A percentile compares a stretch with the other conserved stretches of the same genome.
phyloP scores from a whole-genome alignment of 2,329 filamentous ascomycete species.

The Trichoderma polysporum region DNA sequence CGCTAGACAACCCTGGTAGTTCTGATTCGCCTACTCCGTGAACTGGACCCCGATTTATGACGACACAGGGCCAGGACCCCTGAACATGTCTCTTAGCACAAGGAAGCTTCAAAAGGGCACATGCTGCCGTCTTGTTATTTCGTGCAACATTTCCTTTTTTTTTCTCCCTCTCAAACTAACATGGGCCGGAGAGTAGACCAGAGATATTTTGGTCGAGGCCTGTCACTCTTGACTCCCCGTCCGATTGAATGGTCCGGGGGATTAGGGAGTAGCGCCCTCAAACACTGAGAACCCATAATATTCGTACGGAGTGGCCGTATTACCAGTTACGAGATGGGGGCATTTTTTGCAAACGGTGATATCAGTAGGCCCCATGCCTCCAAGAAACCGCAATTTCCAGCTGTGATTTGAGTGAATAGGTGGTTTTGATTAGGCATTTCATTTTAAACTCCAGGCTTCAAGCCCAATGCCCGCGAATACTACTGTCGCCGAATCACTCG shows the following conservation, averaged over 20 bases:
- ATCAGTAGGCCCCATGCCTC: background rate
- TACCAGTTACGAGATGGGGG: conserved; percentile 13
- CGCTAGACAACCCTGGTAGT: background rate
- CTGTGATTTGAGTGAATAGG: background rate
- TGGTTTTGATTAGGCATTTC: background rate
- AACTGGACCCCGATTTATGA: conserved; percentile 14
- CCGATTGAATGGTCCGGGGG: background rate
- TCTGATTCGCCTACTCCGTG: background rate
- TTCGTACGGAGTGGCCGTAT: conserved; percentile 8
- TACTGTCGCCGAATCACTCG: conserved; percentile 28
- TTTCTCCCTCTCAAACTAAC: background rate
- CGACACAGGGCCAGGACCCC: conserved; percentile 3
- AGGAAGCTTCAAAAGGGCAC: conserved; percentile 8
- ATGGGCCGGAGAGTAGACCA: background rate
- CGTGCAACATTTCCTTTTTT: background rate
- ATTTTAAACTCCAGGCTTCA: conserved; percentile 42
- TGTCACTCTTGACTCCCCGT: background rate
- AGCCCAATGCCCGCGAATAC: conserved; percentile 49
- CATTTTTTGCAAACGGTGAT: conserved; percentile 10
- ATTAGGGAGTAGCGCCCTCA: background rate
- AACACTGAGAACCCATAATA: background rate
- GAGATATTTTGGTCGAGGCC: background rate
- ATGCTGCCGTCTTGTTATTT: background rate
- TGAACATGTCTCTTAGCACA: background rate
- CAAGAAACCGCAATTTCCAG: background rate